Percentiles rank a stretch among this genome's conserved stretches.
phyloP scores from a whole-genome alignment of 306 rosid species.

The Prinsepia uniflora region DNA sequence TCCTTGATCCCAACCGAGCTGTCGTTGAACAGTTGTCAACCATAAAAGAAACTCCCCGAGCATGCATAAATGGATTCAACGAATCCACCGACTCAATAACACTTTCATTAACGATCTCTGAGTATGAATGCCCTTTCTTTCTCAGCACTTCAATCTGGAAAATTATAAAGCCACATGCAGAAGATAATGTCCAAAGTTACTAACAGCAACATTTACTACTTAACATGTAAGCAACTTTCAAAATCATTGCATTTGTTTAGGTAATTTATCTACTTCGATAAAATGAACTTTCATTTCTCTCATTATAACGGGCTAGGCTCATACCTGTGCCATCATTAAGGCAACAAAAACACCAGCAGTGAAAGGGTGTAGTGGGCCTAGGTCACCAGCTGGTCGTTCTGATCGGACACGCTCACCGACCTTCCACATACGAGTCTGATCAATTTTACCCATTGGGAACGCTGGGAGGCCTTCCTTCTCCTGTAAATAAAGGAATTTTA shows the following conservation, averaged over 20 bases:
- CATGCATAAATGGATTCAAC: slow-evolving; percentile 97
- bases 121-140: slow-evolving; percentile 96
- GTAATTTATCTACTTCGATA: background rate
- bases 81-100: slow-evolving; percentile 95
- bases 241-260: background rate
- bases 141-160: slow-evolving; percentile 87
- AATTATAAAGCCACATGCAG: slow-evolving; percentile 1
- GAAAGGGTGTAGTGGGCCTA: slow-evolving; percentile 87
- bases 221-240: background rate
- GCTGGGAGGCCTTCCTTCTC: slow-evolving; percentile 97
- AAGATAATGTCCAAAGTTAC: background rate
- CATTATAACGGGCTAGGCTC: background rate
- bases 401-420: slow-evolving; percentile 88
- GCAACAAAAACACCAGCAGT: slow-evolving; percentile 99
- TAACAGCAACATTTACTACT: background rate
- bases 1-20: slow-evolving; percentile 96
- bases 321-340: slow-evolving; percentile 99
- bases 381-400: slow-evolving; percentile 77
- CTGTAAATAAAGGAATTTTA: slow-evolving; percentile 42
- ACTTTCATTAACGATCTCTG: slow-evolving; percentile 93
- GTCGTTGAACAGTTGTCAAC: slow-evolving; percentile 98
- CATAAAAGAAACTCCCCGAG: slow-evolving; percentile 99
- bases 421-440: slow-evolving; percentile 98
- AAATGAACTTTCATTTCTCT: background rate
- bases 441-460: slow-evolving; percentile 98